Conservation (phyloP, 257 asterid genomes). For the Jacaranda copaia region DNA sequence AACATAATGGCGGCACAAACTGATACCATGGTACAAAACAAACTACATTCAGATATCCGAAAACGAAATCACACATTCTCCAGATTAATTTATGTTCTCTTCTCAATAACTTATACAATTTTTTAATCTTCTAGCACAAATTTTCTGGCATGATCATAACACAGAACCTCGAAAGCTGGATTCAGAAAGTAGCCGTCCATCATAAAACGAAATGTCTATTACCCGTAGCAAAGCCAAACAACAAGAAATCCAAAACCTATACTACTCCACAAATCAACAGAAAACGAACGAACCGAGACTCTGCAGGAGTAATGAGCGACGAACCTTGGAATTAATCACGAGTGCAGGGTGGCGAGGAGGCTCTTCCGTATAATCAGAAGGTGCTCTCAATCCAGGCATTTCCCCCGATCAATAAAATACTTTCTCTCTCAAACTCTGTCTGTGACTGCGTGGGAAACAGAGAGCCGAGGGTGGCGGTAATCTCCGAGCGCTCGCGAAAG, state of each 20-base stretch:
- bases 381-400: constrained; percentile 88
- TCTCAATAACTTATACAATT: not conserved
- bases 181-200: not conserved
- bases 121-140: not conserved
- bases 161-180: not conserved
- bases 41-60: not conserved
- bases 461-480: not conserved
- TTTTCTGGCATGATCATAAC: not conserved
- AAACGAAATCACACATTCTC: not conserved
- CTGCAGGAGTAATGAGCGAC: not conserved
- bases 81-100: not conserved
- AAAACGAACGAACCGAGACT: not conserved
- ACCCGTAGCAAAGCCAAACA: not conserved
- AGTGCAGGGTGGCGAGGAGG: constrained; percentile 88
- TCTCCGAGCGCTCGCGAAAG: not conserved
- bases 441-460: constrained; percentile 10
- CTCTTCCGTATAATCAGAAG: constrained; percentile 81
- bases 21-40: not conserved
- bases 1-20: not conserved
- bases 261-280: constrained; percentile 4
- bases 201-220: not conserved
- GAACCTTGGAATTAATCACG: constrained; percentile 76
- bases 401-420: not conserved
- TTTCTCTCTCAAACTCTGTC: not conserved
- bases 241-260: not conserved